phyloP scores from a whole-genome alignment of 1,284 basidiomycete genomes.

The Gymnopus androsaceus region DNA sequence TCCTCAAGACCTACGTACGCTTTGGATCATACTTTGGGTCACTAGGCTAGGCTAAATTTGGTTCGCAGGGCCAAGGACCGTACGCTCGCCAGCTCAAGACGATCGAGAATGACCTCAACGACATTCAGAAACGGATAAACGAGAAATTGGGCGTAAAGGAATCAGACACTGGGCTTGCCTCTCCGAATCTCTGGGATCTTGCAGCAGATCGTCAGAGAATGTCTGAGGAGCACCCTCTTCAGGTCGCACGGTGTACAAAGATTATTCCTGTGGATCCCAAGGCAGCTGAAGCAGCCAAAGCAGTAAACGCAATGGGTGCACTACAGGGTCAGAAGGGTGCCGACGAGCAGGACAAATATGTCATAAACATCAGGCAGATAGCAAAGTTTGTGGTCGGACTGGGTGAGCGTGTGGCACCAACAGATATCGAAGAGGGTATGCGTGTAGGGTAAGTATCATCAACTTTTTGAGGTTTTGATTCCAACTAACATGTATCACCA shows the following conservation, averaged over 20 bases:
- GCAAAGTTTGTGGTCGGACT: constrained; percentile 99
- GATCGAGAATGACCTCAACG: constrained; percentile 92
- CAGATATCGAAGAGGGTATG: constrained; percentile 99
- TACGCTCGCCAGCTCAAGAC: constrained; percentile 90
- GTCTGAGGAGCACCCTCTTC: constrained; percentile 90
- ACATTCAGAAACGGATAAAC: constrained; percentile 95
- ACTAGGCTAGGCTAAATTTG: neutral
- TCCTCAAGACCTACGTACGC: constrained; percentile 94
- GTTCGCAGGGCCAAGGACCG: constrained; percentile 89
- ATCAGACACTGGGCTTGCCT: constrained; percentile 95
- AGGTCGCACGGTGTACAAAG: constrained; percentile 98
- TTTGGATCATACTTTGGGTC: constrained; percentile 8
- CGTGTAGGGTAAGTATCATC: constrained; percentile 82
- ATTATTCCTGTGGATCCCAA: constrained; percentile 86
- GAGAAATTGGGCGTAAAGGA: constrained; percentile 99
- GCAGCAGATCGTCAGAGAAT: constrained; percentile 87
- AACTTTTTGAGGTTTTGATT: neutral
- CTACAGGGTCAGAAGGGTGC: constrained; percentile 84
- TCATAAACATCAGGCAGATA: constrained; percentile 99
- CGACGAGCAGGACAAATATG: constrained; percentile 98
- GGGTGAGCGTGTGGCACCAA: constrained; percentile 94
- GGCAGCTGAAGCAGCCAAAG: constrained; percentile 70
- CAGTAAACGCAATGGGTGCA: constrained; percentile 75
- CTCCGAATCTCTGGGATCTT: constrained; percentile 96
- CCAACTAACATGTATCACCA: constrained; percentile 29